A percentile compares a stretch with the other conserved stretches of the same genome.
Conservation (phyloP, 495 filamentous ascomycete genomes). For the Aspergillus panamensis region DNA sequence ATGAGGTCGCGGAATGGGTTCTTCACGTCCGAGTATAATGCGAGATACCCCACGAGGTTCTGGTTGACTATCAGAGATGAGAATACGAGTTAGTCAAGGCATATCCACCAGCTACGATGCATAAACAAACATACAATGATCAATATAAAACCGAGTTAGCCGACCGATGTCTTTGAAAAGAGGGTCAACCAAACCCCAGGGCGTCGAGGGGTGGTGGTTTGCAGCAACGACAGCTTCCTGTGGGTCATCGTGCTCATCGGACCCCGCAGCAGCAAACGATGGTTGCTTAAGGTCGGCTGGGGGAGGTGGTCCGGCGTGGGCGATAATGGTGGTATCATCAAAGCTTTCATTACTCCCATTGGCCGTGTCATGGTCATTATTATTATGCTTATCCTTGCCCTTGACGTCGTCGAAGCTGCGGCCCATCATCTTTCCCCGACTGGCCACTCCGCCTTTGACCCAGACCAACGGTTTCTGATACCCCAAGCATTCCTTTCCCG, state of each 20-base stretch:
- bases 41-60: constrained; percentile 33
- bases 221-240: constrained; percentile 1
- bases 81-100: constrained; percentile 3
- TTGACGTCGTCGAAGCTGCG: constrained; percentile 43
- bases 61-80: constrained; percentile 31
- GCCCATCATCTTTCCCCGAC: constrained; percentile 52
- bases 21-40: constrained; percentile 38
- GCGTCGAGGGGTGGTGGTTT: constrained; percentile 25
- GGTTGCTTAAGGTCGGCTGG: background rate
- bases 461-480: constrained; percentile 55
- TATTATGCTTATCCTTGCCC: constrained; percentile 7
- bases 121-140: constrained; percentile 35
- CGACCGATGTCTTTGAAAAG: constrained; percentile 38
- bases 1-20: constrained; percentile 44
- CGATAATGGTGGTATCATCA: background rate
- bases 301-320: background rate
- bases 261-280: background rate
- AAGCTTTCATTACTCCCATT: background rate
- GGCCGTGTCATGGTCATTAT: background rate
- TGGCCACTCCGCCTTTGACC: constrained; percentile 50
- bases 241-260: constrained; percentile 16
- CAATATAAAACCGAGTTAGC: constrained; percentile 39
- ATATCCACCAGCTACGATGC: background rate
- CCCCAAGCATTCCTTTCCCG: constrained; percentile 58
- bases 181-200: constrained; percentile 43